These are phyloP conservation scores for Zymoseptoria tritici DNA, from an alignment of 2,329 filamentous ascomycete genomes.

Conservation along the genomic window DNA sequence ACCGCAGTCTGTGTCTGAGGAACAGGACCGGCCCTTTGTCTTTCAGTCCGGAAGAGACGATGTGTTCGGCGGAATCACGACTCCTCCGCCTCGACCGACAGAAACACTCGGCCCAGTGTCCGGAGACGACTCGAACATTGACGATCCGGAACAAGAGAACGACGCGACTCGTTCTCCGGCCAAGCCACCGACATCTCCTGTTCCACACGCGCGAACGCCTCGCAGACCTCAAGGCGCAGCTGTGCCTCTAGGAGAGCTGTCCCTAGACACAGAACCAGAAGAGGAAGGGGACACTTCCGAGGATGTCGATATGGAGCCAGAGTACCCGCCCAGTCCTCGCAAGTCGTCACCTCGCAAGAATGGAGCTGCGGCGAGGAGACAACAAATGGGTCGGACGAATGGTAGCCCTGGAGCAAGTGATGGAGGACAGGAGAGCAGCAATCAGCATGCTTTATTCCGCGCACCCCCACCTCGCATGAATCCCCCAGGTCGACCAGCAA, in stretches of 20 bases:
- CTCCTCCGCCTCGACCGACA: slow-evolving; percentile 1
- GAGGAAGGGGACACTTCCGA: slow-evolving; percentile 13
- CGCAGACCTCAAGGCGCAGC: slow-evolving; percentile 24
- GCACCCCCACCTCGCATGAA: slow-evolving; percentile 1
- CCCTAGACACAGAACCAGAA: slow-evolving; percentile 18
- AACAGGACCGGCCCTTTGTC: slow-evolving; percentile 18
- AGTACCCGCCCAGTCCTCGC: slow-evolving; percentile 31
- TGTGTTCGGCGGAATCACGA: slow-evolving; percentile 10
- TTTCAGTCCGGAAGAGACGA: slow-evolving; percentile 19
- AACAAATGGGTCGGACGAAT: not conserved
- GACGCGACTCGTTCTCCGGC: slow-evolving; percentile 37
- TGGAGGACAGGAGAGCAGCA: slow-evolving; percentile 17
- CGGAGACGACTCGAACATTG: slow-evolving; percentile 30
- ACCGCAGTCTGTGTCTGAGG: not conserved
- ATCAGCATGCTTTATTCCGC: slow-evolving; percentile 15
- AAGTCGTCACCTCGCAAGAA: slow-evolving; percentile 25
- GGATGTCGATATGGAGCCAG: slow-evolving; percentile 25
- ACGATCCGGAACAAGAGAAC: slow-evolving; percentile 43
- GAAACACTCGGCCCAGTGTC: slow-evolving; percentile 10
- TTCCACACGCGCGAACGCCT: slow-evolving; percentile 18
- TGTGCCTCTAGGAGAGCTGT: slow-evolving; percentile 26
- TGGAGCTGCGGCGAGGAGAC: slow-evolving; percentile 18
- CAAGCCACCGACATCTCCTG: slow-evolving; percentile 28
- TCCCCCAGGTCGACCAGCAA: too few relatives aligned
- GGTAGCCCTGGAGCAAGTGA: slow-evolving; percentile 4